Evolutionary conservation across 495 filamentous ascomycete species (phyloP).

Genomic region (Collariella sp.): DNA sequence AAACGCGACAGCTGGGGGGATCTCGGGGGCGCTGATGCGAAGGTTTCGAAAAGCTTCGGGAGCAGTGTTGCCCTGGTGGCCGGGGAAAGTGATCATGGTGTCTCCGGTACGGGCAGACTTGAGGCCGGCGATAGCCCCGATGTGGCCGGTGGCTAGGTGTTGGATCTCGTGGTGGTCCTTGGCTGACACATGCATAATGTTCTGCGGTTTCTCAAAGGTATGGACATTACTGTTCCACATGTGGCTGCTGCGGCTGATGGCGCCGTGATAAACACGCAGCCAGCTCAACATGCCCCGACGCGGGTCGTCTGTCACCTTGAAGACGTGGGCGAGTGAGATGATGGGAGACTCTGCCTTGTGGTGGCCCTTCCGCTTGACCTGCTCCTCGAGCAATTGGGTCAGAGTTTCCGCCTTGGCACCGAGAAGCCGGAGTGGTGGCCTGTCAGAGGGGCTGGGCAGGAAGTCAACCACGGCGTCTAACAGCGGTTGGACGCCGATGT

Average conservation of each 20-base stretch:
- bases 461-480: conserved; percentile 82
- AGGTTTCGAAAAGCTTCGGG: conserved; percentile 64
- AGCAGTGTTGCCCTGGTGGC: conserved; percentile 28
- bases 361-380: conserved; percentile 37
- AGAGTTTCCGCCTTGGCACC: conserved; percentile 46
- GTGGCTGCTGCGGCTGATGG: conserved; percentile 58
- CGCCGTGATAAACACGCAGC: conserved; percentile 83
- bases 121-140: conserved; percentile 89
- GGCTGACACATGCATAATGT: conserved; percentile 86
- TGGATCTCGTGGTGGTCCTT: conserved; percentile 78
- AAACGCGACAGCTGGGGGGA: conserved; percentile 93
- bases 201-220: conserved; percentile 69
- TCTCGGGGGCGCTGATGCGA: conserved; percentile 78
- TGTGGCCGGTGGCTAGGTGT: conserved; percentile 74
- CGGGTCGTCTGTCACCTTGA: conserved; percentile 91
- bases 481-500: conserved; percentile 90
- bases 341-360: conserved; percentile 43
- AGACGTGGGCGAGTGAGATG: conserved; percentile 75
- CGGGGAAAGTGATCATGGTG: conserved; percentile 68
- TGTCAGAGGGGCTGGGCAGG: conserved; percentile 73
- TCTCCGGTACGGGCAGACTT: conserved; percentile 89
- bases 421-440: conserved; percentile 68
- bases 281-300: conserved; percentile 84
- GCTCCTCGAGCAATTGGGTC: conserved; percentile 43
- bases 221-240: conserved; percentile 86